Evolutionary conservation across 768 basidiomycete genomes (phyloP).

Genomic region (Auricularia heimuer): DNA sequence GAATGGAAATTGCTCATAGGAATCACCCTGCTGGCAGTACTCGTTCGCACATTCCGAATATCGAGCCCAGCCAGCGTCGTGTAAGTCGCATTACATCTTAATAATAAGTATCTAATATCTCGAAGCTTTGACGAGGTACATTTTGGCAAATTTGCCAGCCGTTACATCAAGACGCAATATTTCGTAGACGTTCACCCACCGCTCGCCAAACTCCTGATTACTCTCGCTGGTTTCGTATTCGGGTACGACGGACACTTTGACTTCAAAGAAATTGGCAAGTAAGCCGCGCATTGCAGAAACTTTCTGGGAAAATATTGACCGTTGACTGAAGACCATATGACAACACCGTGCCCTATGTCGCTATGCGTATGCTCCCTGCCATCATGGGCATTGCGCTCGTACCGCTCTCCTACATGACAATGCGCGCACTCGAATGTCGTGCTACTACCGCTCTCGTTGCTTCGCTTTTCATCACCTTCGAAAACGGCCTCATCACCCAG

Average conservation of each 20-base stretch:
- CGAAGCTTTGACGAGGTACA: conserved; percentile 90
- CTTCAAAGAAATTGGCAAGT: conserved; percentile 98
- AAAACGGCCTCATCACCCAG: conserved; percentile 93
- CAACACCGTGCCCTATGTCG: conserved; percentile 76
- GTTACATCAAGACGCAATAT: conserved; percentile 87
- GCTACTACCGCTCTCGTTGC: conserved; percentile 88
- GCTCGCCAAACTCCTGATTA: conserved; percentile 90
- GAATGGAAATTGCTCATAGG: conserved; percentile 69
- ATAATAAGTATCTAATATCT: neutral
- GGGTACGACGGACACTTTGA: conserved; percentile 93
- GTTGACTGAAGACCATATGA: conserved; percentile 56
- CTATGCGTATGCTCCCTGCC: conserved; percentile 95
- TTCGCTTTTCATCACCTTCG: conserved; percentile 86
- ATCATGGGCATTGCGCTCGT: conserved; percentile 80
- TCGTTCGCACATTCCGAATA: conserved; percentile 80
- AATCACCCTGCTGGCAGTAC: conserved; percentile 57
- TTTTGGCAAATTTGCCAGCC: conserved; percentile 92
- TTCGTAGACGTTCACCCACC: conserved; percentile 97
- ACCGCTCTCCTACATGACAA: conserved; percentile 85
- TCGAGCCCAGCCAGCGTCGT: conserved; percentile 87
- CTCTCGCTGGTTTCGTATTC: conserved; percentile 74
- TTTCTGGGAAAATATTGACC: neutral
- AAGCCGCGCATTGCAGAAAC: conserved; percentile 11
- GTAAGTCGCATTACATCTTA: conserved; percentile 37
- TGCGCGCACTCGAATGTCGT: conserved; percentile 86